phyloP scores from a whole-genome alignment of 169 alveolate genomes.

The Eimeria acervulina region DNA sequence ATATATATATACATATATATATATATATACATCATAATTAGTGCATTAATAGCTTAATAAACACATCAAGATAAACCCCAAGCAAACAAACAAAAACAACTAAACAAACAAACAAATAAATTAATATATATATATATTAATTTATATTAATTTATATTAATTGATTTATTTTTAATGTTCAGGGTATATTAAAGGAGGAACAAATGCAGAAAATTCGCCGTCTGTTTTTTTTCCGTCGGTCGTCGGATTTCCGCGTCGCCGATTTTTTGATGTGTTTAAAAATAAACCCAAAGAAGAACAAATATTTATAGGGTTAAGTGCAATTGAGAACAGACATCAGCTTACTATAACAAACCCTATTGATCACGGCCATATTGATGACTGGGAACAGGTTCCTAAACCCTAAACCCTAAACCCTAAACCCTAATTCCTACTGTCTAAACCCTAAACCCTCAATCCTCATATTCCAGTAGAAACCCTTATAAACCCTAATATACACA shows the following conservation, averaged over 20 bases:
- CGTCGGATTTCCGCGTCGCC: constrained; percentile 88
- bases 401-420: too few species aligned
- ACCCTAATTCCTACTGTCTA: too few species aligned
- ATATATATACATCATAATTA: too few species aligned
- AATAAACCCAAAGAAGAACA: constrained; percentile 3
- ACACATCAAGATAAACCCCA: neutral
- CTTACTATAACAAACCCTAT: constrained; percentile 87
- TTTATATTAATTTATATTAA: neutral
- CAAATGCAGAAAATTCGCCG: constrained; percentile 84
- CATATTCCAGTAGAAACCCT: too few species aligned
- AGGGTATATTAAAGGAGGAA: constrained; percentile 88
- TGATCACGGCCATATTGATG: constrained; percentile 89
- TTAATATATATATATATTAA: neutral
- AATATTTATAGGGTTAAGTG: constrained; percentile 88
- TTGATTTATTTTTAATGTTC: neutral
- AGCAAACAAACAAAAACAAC: too few species aligned
- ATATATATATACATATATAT: neutral
- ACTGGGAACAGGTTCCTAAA: too few species aligned
- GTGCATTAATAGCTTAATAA: neutral
- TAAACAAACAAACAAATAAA: too few species aligned
- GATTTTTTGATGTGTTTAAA: constrained; percentile 74
- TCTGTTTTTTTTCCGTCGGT: constrained; percentile 86
- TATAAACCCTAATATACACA: too few species aligned
- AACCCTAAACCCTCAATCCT: too few species aligned
- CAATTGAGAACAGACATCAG: constrained; percentile 86